Evolutionary conservation across 1,284 basidiomycete genomes (phyloP).

Genomic region (Tausonia pullulans): DNA sequence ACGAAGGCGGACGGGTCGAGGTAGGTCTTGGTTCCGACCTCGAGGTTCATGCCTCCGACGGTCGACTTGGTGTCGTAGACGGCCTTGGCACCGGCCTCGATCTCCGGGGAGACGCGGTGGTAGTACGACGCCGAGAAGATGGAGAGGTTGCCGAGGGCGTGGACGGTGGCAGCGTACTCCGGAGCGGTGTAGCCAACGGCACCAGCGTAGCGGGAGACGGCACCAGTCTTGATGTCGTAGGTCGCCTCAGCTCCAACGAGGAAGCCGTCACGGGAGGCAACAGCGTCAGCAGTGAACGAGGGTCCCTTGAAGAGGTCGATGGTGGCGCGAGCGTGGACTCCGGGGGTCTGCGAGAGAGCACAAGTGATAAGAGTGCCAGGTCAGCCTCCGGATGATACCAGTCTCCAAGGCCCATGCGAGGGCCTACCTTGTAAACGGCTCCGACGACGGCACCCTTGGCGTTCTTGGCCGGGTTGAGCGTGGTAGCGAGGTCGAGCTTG

Average conservation of each 20-base stretch:
- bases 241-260: slow-evolving; percentile 90
- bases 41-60: slow-evolving; percentile 75
- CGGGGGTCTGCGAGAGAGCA: slow-evolving; percentile 52
- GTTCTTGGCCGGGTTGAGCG: slow-evolving; percentile 54
- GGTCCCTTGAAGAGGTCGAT: slow-evolving; percentile 98
- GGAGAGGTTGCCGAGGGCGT: slow-evolving; percentile 89
- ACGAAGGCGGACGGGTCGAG: slow-evolving; percentile 82
- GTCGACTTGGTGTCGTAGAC: slow-evolving; percentile 92
- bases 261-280: slow-evolving; percentile 94
- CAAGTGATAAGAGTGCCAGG: too few relatives aligned
- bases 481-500: slow-evolving; percentile 84
- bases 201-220: slow-evolving; percentile 81
- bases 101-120: slow-evolving; percentile 82
- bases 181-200: slow-evolving; percentile 91
- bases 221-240: slow-evolving; percentile 92
- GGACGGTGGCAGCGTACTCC: slow-evolving; percentile 90
- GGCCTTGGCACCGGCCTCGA: slow-evolving; percentile 96
- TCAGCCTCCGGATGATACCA: too few relatives aligned
- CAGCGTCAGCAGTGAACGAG: slow-evolving; percentile 90
- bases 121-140: slow-evolving; percentile 96
- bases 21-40: slow-evolving; percentile 92
- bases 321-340: slow-evolving; percentile 76
- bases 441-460: slow-evolving; percentile 70
- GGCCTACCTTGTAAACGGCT: slow-evolving; percentile 61
- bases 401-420: slow-evolving; percentile 19